Conservation (phyloP, 768 basidiomycete species). For the Lentinula lateritia region DNA sequence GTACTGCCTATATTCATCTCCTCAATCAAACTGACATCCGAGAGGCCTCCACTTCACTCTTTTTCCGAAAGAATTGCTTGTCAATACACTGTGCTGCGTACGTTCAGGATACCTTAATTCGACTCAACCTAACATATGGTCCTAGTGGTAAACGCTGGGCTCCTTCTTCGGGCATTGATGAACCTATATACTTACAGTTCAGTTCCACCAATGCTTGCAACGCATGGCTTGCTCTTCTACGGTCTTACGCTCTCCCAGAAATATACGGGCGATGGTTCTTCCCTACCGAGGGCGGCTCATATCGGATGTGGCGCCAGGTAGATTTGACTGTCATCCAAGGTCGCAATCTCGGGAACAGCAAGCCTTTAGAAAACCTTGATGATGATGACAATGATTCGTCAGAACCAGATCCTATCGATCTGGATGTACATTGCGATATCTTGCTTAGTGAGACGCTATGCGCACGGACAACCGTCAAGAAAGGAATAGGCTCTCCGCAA, state of each 20-base stretch:
- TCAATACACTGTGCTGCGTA: conserved; percentile 52
- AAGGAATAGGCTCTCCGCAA: conserved; percentile 58
- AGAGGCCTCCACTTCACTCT: conserved; percentile 67
- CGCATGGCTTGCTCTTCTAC: conserved; percentile 76
- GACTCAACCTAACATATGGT: conserved; percentile 1
- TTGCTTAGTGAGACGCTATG: conserved; percentile 59
- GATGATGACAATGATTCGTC: conserved; percentile 24
- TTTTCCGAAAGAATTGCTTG: conserved; percentile 72
- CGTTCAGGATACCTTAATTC: not conserved
- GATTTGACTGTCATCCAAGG: conserved; percentile 70
- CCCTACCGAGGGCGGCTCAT: conserved; percentile 63
- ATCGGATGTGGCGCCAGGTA: conserved; percentile 85
- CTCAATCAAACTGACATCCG: conserved; percentile 79
- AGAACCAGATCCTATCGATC: conserved; percentile 51
- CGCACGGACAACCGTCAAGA: conserved; percentile 72
- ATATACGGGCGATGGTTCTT: conserved; percentile 60
- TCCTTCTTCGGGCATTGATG: conserved; percentile 30
- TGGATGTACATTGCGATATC: conserved; percentile 78
- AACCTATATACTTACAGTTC: conserved; percentile 76
- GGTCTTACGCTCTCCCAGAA: conserved; percentile 77
- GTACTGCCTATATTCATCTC: conserved; percentile 67
- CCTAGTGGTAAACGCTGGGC: conserved; percentile 59
- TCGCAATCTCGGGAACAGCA: conserved; percentile 59
- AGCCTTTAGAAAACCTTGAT: conserved; percentile 22
- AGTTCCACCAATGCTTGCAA: conserved; percentile 54